These are phyloP conservation scores for Eucalyptus cloeziana DNA, from an alignment of 345 rosid genomes.

Conservation along the genomic window DNA sequence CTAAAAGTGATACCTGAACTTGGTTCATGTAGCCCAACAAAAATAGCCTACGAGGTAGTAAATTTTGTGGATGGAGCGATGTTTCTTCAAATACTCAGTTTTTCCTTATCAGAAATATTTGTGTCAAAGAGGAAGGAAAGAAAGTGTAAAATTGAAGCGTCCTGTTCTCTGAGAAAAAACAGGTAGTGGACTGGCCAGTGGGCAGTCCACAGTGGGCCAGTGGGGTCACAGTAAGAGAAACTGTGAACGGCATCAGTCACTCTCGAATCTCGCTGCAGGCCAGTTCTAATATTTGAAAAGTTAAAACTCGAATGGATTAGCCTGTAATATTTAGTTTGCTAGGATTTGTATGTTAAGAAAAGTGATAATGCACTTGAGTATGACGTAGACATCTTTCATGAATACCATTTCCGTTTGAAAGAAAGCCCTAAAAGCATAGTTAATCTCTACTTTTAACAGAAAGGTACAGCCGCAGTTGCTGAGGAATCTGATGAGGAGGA, in stretches of 20 bases:
- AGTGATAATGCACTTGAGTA: neutral
- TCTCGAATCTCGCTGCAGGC: neutral
- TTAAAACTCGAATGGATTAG: neutral
- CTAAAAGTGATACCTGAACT: neutral
- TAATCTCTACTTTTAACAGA: slow-evolving; percentile 26
- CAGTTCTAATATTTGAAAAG: neutral
- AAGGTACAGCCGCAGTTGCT: slow-evolving; percentile 45
- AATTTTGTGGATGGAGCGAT: neutral
- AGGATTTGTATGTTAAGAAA: neutral
- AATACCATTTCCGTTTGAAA: neutral
- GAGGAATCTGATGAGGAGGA: slow-evolving; percentile 64
- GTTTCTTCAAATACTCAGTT: neutral
- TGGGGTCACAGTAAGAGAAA: neutral
- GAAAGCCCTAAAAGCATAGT: neutral
- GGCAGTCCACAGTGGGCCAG: neutral
- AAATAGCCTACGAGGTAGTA: neutral
- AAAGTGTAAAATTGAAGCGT: neutral
- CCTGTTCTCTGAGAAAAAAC: neutral
- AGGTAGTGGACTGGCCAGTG: neutral
- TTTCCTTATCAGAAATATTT: neutral
- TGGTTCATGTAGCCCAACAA: neutral
- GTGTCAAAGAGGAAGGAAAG: neutral
- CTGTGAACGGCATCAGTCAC: neutral
- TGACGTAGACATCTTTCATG: neutral
- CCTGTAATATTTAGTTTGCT: neutral